Evolutionary conservation across 768 basidiomycete genomes (phyloP).

Genomic region (Tricholoma matsutake): DNA sequence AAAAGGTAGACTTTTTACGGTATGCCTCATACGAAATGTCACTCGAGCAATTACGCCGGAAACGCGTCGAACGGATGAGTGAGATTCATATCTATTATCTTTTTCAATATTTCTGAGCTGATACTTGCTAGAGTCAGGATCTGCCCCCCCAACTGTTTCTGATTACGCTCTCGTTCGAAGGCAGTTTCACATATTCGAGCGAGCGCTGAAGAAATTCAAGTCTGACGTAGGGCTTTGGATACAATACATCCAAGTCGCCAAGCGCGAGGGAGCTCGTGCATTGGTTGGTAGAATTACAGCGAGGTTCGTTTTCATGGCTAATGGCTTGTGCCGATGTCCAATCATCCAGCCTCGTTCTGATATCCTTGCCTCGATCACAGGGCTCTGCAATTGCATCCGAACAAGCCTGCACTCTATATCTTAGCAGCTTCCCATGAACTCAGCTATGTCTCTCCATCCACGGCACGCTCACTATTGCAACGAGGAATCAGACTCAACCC

Average conservation of each 20-base stretch:
- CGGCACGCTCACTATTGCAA: constrained; percentile 80
- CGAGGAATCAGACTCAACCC: constrained; percentile 80
- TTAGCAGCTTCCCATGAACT: constrained; percentile 84
- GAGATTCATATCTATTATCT: constrained; percentile 18
- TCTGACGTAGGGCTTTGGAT: constrained; percentile 85
- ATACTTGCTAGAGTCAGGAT: constrained; percentile 34
- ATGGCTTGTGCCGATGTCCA: not conserved
- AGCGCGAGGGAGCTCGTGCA: constrained; percentile 72
- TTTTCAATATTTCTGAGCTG: not conserved
- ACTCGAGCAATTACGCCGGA: constrained; percentile 75
- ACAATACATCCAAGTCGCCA: constrained; percentile 84
- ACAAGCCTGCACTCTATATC: constrained; percentile 73
- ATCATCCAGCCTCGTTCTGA: constrained; percentile 7
- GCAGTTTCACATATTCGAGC: constrained; percentile 88
- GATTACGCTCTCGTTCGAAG: constrained; percentile 83
- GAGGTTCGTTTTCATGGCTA: constrained; percentile 44
- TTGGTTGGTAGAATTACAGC: constrained; percentile 82
- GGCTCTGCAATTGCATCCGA: constrained; percentile 86
- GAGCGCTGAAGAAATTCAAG: constrained; percentile 86
- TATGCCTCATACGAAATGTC: constrained; percentile 93
- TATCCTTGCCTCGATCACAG: constrained; percentile 34
- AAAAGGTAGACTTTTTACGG: constrained; percentile 85
- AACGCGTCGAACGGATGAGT: constrained; percentile 74
- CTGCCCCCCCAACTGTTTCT: constrained; percentile 62
- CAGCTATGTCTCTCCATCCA: constrained; percentile 65